These are phyloP conservation scores for Gardenia jasminoides DNA, from an alignment of 257 asterid genomes.

Conservation along the genomic window DNA sequence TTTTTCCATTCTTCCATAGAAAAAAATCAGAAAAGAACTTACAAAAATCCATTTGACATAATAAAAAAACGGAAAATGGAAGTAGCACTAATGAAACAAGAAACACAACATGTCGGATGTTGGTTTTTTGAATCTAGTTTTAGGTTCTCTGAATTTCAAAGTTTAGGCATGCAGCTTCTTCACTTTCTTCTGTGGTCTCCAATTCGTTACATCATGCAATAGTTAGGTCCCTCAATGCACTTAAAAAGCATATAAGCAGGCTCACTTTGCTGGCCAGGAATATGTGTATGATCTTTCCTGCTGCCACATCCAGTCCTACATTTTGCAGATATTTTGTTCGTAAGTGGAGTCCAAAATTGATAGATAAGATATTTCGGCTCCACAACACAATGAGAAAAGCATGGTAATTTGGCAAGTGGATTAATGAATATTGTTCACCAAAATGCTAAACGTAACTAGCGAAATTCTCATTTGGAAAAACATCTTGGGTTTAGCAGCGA, in stretches of 20 bases:
- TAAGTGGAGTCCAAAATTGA: conserved; percentile 11
- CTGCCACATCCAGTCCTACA: conserved; percentile 1
- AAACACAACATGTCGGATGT: conserved; percentile 27
- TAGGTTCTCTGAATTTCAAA: conserved; percentile 35
- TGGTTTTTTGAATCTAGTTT: conserved; percentile 18
- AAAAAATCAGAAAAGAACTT: neutral
- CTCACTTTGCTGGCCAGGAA: conserved; percentile 1
- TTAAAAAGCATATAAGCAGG: conserved; percentile 12
- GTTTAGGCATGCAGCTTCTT: conserved; percentile 5
- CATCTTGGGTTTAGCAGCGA: neutral
- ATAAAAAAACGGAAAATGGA: neutral
- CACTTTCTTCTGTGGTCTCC: conserved; percentile 21
- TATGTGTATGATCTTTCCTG: neutral
- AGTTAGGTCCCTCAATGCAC: conserved; percentile 25
- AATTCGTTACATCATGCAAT: conserved; percentile 12
- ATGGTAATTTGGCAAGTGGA: neutral
- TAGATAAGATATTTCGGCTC: neutral
- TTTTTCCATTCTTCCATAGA: too few relatives aligned
- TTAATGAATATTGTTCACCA: neutral
- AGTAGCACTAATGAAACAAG: neutral
- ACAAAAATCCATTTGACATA: neutral
- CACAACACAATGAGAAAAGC: neutral
- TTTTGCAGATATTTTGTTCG: neutral
- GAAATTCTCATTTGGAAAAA: neutral
- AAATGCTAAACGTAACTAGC: neutral